These are phyloP conservation scores for Aspergillus kassunensis DNA, from an alignment of 495 filamentous ascomycete species.

Conservation along the genomic window DNA sequence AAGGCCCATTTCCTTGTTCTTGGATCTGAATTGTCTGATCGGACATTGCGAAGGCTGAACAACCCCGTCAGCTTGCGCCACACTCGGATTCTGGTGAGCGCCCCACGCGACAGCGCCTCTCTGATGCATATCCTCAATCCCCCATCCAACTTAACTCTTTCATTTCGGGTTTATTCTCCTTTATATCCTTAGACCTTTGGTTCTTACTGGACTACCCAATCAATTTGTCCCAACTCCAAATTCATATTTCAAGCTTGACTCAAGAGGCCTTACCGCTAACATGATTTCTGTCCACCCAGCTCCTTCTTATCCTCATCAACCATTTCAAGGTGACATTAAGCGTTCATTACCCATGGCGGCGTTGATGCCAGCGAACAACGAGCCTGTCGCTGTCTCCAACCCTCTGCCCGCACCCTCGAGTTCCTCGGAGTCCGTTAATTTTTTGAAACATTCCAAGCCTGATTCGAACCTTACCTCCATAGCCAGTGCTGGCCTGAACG, in stretches of 20 bases:
- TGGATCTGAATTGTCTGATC: slow-evolving; percentile 20
- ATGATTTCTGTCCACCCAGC: slow-evolving; percentile 62
- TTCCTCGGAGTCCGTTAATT: slow-evolving; percentile 29
- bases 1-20: slow-evolving; percentile 8
- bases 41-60: slow-evolving; percentile 37
- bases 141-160: slow-evolving; percentile 1
- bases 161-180: neutral
- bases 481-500: slow-evolving; percentile 44
- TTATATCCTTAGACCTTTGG: neutral
- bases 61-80: slow-evolving; percentile 48
- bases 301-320: slow-evolving; percentile 52
- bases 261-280: slow-evolving; percentile 40
- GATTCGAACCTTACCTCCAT: slow-evolving; percentile 44
- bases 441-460: slow-evolving; percentile 38
- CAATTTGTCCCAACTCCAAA: slow-evolving; percentile 1
- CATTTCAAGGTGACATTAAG: slow-evolving; percentile 33
- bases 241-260: slow-evolving; percentile 45
- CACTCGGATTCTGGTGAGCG: slow-evolving; percentile 43
- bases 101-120: slow-evolving; percentile 35
- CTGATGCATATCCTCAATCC: slow-evolving; percentile 11
- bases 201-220: neutral
- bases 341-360: slow-evolving; percentile 43
- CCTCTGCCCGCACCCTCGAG: slow-evolving; percentile 28
- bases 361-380: slow-evolving; percentile 46
- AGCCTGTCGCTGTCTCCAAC: slow-evolving; percentile 40